Percentiles rank a stretch among this genome's conserved stretches.
Conservation (phyloP, 106 monocot genomes). For the Dendrobium catenatum region DNA sequence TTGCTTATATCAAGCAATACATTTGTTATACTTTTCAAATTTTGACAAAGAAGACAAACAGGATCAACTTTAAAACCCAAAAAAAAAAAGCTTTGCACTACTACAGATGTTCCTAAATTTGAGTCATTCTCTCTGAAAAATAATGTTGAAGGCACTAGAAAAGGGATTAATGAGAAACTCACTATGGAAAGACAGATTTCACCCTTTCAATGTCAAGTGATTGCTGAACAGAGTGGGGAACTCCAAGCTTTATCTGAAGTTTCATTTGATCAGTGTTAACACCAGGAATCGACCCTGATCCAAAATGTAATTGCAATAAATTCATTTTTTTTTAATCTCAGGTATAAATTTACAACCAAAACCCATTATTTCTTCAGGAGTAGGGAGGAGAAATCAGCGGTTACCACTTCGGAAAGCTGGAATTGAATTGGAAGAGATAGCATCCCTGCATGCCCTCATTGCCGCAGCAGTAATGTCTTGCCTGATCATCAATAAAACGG, state of each 20-base stretch:
- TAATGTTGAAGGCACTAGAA: not conserved
- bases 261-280: constrained; percentile 90
- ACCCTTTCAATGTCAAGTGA: constrained; percentile 73
- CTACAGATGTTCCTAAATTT: not conserved
- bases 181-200: constrained; percentile 96
- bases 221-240: constrained; percentile 63
- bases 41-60: not conserved
- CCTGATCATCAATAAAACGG: constrained; percentile 13
- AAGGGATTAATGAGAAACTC: constrained; percentile 22
- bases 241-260: constrained; percentile 76
- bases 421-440: constrained; percentile 93
- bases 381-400: not conserved
- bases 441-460: constrained; percentile 87
- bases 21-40: not conserved
- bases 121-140: not conserved
- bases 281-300: constrained; percentile 84
- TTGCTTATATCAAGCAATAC: not conserved
- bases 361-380: not conserved
- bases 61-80: too few species aligned
- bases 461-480: constrained; percentile 90
- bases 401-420: constrained; percentile 86
- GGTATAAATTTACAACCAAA: not conserved
- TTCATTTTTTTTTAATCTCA: not conserved
- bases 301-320: not conserved
- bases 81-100: not conserved